phyloP scores from a whole-genome alignment of 2,329 filamentous ascomycete species.

The Epichloe gansuensis region DNA sequence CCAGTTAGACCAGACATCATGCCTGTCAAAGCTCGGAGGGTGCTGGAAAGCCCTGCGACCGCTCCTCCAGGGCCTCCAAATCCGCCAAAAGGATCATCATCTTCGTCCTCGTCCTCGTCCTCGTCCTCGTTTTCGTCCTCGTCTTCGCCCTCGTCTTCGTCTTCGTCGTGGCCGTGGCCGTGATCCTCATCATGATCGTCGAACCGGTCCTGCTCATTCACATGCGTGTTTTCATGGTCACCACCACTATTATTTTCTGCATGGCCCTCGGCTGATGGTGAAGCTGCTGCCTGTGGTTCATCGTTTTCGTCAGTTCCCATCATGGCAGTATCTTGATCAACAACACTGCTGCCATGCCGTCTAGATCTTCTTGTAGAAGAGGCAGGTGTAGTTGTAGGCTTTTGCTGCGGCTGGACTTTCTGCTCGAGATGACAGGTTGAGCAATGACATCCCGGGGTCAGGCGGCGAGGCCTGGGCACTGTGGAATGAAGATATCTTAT shows the following conservation, averaged over 20 bases:
- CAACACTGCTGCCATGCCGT: slow-evolving; percentile 37
- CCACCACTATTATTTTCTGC: slow-evolving; percentile 27
- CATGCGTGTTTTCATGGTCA: slow-evolving; percentile 16
- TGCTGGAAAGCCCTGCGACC: slow-evolving; percentile 59
- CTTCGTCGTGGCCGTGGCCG: slow-evolving; percentile 12
- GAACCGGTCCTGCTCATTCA: slow-evolving; percentile 24
- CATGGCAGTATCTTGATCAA: slow-evolving; percentile 58
- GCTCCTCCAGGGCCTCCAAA: slow-evolving; percentile 57
- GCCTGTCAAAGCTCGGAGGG: slow-evolving; percentile 74
- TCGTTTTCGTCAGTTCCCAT: slow-evolving; percentile 51
- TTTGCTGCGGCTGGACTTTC: slow-evolving; percentile 65
- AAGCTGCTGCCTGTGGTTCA: slow-evolving; percentile 28
- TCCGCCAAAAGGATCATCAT: slow-evolving; percentile 51
- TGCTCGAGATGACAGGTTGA: slow-evolving; percentile 52
- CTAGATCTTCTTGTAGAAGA: slow-evolving; percentile 37
- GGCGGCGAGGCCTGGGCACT: slow-evolving; percentile 37
- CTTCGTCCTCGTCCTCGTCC: slow-evolving; percentile 50
- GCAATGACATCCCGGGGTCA: slow-evolving; percentile 44
- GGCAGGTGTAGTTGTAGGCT: slow-evolving; percentile 34
- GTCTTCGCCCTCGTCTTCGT: slow-evolving; percentile 26
- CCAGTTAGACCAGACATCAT: slow-evolving; percentile 81
- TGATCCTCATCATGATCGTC: slow-evolving; percentile 26
- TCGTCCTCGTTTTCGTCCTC: slow-evolving; percentile 30
- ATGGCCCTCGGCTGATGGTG: slow-evolving; percentile 23
- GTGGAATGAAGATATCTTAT: slow-evolving; percentile 7